A percentile compares a stretch with the other conserved stretches of the same genome.
These are phyloP conservation scores for Pythium aphanidermatum DNA, from an alignment of 352 stramenopile genomes.

Conservation along the genomic window DNA sequence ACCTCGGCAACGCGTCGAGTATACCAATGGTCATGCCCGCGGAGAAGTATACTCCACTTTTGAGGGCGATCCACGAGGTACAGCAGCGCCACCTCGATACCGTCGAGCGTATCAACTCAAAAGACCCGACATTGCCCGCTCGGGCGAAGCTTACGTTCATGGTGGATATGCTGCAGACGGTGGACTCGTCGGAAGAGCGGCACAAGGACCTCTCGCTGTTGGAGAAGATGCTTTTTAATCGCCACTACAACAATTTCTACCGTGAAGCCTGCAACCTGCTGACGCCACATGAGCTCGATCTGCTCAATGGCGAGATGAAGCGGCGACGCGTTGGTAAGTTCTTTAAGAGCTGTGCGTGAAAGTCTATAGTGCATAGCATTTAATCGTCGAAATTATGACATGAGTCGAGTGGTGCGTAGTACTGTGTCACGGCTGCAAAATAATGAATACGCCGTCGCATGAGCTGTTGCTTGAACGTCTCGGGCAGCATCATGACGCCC, in stretches of 20 bases:
- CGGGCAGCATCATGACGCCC: conserved; percentile 6
- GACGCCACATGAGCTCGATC: conserved; percentile 11
- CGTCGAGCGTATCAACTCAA: background rate
- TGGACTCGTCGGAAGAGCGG: conserved; percentile 15
- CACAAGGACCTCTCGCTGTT: conserved; percentile 19
- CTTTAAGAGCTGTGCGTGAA: conserved; percentile 7
- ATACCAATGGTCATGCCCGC: background rate
- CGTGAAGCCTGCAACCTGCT: conserved; percentile 21
- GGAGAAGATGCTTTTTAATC: conserved; percentile 32
- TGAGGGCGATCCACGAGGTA: background rate
- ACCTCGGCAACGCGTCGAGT: background rate
- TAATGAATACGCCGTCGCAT: conserved; percentile 23
- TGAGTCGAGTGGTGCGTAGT: conserved; percentile 9
- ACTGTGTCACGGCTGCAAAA: conserved; percentile 16
- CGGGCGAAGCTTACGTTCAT: conserved; percentile 8
- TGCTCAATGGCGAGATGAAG: conserved; percentile 19
- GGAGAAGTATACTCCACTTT: background rate
- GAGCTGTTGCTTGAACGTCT: conserved; percentile 14
- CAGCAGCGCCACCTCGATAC: background rate
- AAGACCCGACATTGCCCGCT: conserved; percentile 1
- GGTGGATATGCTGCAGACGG: conserved; percentile 8
- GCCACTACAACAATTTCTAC: conserved; percentile 29
- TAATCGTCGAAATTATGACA: conserved; percentile 12
- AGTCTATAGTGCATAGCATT: no score
- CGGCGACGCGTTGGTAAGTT: conserved; percentile 14